Evolutionary conservation across 2,329 filamentous ascomycete genomes (phyloP), one percentile per base, ranked within the genome.

Genomic region (Fusarium sp.): DNA sequence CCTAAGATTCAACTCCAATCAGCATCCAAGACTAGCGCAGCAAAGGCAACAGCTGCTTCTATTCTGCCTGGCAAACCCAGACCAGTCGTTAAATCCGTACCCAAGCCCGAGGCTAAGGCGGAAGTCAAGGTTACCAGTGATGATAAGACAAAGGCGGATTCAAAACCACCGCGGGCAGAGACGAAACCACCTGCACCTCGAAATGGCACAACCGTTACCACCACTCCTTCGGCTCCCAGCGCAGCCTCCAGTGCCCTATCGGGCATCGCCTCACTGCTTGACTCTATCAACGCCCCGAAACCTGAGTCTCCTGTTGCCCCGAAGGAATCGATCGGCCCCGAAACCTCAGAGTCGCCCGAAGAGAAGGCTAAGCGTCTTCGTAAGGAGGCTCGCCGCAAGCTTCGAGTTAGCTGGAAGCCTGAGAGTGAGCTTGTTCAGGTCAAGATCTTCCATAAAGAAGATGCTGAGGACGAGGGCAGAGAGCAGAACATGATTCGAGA

Each of bases 331-430:
- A 81, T 80, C 30, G 77, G 78, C n/a, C 73, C 78, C 1, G 78
- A 91, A 19, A 79, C 82, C 1, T 80, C 83, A 0, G 92, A 94
- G 76, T 93, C 90, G 0, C 81, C 88, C 0, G 90, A 92, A 71
- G 85, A 93, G 74, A 89, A 84, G 71, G 81, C 83, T 3, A 91
- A 88, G 72, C 87, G 92, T 13, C 80, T 93, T 6, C 87, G 91
- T 35, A 94, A 93, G 73, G 91, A 94, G 75, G 84, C 87, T 60
- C 86, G 92, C 48, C 85, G 90, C 35, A 88, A 90, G 66, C 81
- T 94, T 22, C 85, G 89, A 14, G 92, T 95, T 7, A 85, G 81
- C 8, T 95, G 91, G 84, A 92, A 90, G 74, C 84, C 88, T 1
- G 91, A 90, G 49, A 81, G 85, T 19, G 85, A 88, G 30, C 83